These are phyloP conservation scores for Styphnolobium japonicum DNA, from an alignment of 306 rosid species.

Conservation along the genomic window DNA sequence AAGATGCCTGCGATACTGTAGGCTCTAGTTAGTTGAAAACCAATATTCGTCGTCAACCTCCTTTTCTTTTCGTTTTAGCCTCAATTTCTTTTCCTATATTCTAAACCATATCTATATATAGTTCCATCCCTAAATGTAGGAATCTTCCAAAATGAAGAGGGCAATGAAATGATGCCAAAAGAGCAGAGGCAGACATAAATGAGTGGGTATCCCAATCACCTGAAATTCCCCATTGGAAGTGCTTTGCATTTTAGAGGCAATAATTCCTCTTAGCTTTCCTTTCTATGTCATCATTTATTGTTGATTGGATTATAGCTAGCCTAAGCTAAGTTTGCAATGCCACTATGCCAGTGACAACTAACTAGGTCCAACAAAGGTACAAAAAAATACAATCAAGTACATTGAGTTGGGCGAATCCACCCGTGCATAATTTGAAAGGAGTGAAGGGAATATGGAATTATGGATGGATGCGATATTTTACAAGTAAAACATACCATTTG, in stretches of 20 bases:
- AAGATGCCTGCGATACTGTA: background rate
- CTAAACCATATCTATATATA: background rate
- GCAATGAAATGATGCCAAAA: slow-evolving; percentile 20
- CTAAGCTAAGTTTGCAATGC: background rate
- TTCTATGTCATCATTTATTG: background rate
- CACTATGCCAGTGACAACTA: background rate
- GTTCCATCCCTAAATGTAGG: slow-evolving; percentile 6
- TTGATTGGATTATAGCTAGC: background rate
- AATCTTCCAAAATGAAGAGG: slow-evolving; percentile 29
- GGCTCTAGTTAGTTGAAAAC: background rate
- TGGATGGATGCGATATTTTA: background rate
- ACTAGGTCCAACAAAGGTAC: background rate
- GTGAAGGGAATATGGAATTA: background rate
- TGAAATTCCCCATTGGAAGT: background rate
- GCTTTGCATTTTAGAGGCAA: slow-evolving; percentile 19
- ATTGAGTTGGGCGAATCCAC: background rate
- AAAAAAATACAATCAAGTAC: background rate
- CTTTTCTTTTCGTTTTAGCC: background rate
- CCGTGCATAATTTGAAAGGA: background rate
- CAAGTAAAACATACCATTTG: slow-evolving; percentile 9
- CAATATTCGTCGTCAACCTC: background rate
- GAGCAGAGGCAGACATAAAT: background rate
- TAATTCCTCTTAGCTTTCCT: background rate
- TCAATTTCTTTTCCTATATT: background rate
- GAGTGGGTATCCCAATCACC: slow-evolving; percentile 16